Evolutionary conservation across 768 basidiomycete species (phyloP).

Genomic region (Boletus vermiculosoides): DNA sequence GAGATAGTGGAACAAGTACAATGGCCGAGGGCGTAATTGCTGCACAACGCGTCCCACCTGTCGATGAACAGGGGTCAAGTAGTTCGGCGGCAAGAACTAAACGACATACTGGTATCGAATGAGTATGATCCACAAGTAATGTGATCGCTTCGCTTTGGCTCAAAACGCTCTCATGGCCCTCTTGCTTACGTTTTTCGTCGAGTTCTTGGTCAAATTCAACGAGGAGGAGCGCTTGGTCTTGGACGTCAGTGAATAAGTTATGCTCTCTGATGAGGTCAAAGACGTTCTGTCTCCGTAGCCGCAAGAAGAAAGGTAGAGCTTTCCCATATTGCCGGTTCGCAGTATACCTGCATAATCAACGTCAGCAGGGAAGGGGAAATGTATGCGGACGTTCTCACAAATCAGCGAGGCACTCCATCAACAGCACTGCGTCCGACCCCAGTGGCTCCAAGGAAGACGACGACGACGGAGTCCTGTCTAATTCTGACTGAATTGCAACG

Average conservation of each 20-base stretch:
- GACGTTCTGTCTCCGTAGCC: constrained; percentile 82
- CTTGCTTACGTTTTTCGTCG: constrained; percentile 52
- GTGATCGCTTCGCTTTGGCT: constrained; percentile 76
- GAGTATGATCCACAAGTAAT: constrained; percentile 88
- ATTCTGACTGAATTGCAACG: constrained; percentile 79
- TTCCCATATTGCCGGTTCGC: constrained; percentile 91
- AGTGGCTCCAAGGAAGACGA: constrained; percentile 44
- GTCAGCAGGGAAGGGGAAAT: neutral
- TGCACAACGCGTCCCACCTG: constrained; percentile 87
- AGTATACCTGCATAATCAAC: constrained; percentile 56
- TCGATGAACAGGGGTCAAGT: neutral
- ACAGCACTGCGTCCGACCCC: constrained; percentile 50
- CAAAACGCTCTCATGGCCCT: constrained; percentile 39
- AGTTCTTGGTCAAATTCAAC: constrained; percentile 95
- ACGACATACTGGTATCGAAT: constrained; percentile 85
- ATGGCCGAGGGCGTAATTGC: constrained; percentile 72
- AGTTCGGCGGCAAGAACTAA: neutral
- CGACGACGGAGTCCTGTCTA: constrained; percentile 60
- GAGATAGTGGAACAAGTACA: constrained; percentile 90
- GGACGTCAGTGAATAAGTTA: constrained; percentile 92
- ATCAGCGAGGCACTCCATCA: constrained; percentile 96
- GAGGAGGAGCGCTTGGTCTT: constrained; percentile 87
- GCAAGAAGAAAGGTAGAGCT: constrained; percentile 87
- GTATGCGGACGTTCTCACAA: constrained; percentile 48
- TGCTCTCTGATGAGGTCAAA: constrained; percentile 93